Evolutionary conservation across 306 rosid species (phyloP), one percentile per base, ranked within the genome.

Genomic region (Cucurbita ficifolia): DNA sequence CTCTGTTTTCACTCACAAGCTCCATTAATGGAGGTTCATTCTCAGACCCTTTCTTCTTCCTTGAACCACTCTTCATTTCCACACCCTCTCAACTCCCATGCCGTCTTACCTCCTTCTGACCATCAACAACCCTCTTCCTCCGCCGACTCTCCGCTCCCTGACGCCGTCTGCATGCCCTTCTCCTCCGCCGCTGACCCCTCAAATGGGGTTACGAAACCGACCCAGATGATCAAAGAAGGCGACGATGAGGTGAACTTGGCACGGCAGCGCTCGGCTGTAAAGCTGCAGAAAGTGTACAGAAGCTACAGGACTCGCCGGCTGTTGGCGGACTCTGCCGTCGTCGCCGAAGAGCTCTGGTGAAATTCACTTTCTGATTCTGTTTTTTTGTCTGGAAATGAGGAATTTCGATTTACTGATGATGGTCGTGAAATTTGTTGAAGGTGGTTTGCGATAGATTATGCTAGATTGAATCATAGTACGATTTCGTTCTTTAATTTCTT

Each of bases 311-410:
- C 96, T 4, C 91, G 98, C 33, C 96, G 98, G 13, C 83, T 87
- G 83, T 76, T 93, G 63, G 98, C 98, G 21, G 98, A 93, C 83
- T 82, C 96, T 64, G 98, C 98, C 77, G 90, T 93, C 70, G 93
- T 93, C n/a, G 98, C 88, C 0, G 98, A 92, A 75, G 96, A 93
- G 79, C 92, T 88, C 7, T 93, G 98, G 98, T 90, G 45, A 67
- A 24, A 4, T 40, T 11, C 21, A 35, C 9, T 12, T 59, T 52
- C 11, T 52, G 10, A 17, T 42, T 39, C 2, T 40, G 24, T 39
- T 18, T 61, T 29, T 29, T 11, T 14, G 17, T 8, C 70, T 16
- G 49, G 17, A 62, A 59, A 35, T 59, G 14, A 12, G 29, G 18
- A 58, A 9, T 63, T 39, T 63, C 5, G 42, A 16, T 50, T 70